Base-by-base conservation (phyloP, 2,329 filamentous ascomycete genomes). In the Plenodomus tracheiphilus region DNA sequence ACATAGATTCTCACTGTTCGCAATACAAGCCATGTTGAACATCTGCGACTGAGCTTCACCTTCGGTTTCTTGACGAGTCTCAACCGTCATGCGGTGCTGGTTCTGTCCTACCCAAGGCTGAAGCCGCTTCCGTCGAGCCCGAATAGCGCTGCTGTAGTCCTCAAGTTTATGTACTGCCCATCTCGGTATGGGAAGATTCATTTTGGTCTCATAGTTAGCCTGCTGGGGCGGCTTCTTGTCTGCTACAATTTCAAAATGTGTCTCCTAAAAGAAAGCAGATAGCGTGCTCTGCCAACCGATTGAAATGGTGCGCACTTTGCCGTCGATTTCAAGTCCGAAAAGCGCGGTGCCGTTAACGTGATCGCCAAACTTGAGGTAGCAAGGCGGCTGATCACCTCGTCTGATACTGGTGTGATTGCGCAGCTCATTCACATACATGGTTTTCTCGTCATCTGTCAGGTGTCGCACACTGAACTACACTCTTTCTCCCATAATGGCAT, bases 321-420 rank as follows among this genome's bases (percentile, higher is more conserved):
- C 51, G 41, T 62, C 53, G 22, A 64, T 41, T 15, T 28, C 36
- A 9, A 58, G 39, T 25, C 49, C 57, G 4, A 54, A 50, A 9
- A 64, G 49, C 36, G 54, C 50, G 2, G 59, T 59, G 35, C 61
- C 59, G 32, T 59, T 57, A 16, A 53, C 38, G 10, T 38, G 16
- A n/a, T 53, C 39, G 39, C 28, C 20, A 8, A 62, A 36, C 36
- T 54, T 54, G 47, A 62, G 41, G 30, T 48, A 56, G 41, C 47
- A 56, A 9, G 59, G 59, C 19, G 61, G 58, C 3, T 58, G 51
- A 28, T 60, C 54, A 18, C 53, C 56, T n/a, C 53, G 54, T 4
- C 51, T 54, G 13, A 63, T 60, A 37, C 54, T 49, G 15, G 51
- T 54, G 30, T 54, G 43, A 9, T 53, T 44, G 38, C 43, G 35